Conservation (phyloP, 2,329 filamentous ascomycete genomes). For the Parascedosporium putredinis region DNA sequence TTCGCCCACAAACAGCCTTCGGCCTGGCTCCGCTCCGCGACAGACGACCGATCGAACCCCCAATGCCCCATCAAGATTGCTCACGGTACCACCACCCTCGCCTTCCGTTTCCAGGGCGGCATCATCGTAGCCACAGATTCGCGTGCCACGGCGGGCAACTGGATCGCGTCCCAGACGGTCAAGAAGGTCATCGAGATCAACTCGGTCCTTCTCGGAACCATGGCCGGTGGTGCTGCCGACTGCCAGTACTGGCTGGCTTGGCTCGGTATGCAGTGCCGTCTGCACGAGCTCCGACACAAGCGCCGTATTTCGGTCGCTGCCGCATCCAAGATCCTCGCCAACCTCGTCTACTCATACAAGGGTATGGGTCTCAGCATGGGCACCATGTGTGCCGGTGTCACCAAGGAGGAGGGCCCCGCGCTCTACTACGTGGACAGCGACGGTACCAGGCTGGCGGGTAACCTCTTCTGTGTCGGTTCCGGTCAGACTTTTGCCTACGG, state of each 20-base stretch:
- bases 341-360: slow-evolving; percentile 97
- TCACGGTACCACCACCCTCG: slow-evolving; percentile 95
- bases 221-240: slow-evolving; percentile 97
- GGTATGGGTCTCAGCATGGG: slow-evolving; percentile 98
- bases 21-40: slow-evolving; percentile 90
- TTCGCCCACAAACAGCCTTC: slow-evolving; percentile 54
- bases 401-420: slow-evolving; percentile 87
- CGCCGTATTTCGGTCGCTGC: slow-evolving; percentile 95
- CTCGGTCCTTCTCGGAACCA: slow-evolving; percentile 84
- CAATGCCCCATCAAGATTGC: slow-evolving; percentile 98
- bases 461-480: slow-evolving; percentile 96
- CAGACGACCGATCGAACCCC: slow-evolving; percentile 94
- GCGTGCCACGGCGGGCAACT: slow-evolving; percentile 91
- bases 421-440: slow-evolving; percentile 99
- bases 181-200: slow-evolving; percentile 99
- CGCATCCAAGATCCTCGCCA: slow-evolving; percentile 95
- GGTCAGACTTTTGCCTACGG: slow-evolving; percentile 99
- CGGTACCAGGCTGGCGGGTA: slow-evolving; percentile 82
- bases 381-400: slow-evolving; percentile 97
- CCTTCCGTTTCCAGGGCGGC: slow-evolving; percentile 95
- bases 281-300: slow-evolving; percentile 98
- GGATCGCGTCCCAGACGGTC: slow-evolving; percentile 98
- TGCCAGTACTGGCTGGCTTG: slow-evolving; percentile 99
- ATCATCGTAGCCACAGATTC: slow-evolving; percentile 99
- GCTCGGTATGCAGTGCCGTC: slow-evolving; percentile 96